Evolutionary conservation across 108 stramenopile species (phyloP).

Genomic region (Cyclotella kingstonii): DNA sequence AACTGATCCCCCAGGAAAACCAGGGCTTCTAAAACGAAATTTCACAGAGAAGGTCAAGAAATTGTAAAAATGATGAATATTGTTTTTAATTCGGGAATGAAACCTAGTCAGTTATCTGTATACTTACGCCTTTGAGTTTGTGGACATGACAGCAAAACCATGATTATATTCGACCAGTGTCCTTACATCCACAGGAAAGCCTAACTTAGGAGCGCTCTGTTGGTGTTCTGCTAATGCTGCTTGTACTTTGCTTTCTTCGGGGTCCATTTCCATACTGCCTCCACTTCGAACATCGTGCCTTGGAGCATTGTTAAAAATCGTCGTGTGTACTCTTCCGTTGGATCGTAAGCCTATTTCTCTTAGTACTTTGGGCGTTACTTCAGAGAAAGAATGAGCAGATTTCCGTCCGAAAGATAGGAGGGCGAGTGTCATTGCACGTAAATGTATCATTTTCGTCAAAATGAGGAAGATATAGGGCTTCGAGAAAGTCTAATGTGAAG

Average conservation of each 20-base stretch:
- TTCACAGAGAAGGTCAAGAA: slow-evolving; percentile 9
- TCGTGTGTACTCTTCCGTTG: no score
- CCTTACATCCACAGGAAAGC: slow-evolving; percentile 64
- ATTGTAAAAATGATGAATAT: not conserved
- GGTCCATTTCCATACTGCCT: slow-evolving; percentile 42
- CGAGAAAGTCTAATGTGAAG: no score
- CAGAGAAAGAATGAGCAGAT: no score
- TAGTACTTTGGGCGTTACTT: no score
- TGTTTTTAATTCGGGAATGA: not conserved
- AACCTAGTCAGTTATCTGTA: not conserved
- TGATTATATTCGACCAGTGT: slow-evolving; percentile 84
- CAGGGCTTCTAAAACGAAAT: slow-evolving; percentile 47
- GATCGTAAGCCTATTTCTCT: no score
- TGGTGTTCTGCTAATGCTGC: slow-evolving; percentile 59
- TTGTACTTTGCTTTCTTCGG: slow-evolving; percentile 51
- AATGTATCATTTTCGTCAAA: no score
- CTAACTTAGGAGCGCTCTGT: slow-evolving; percentile 67
- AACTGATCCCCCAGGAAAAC: slow-evolving; percentile 90
- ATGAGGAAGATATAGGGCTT: no score
- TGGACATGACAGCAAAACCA: slow-evolving; percentile 87
- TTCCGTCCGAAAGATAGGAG: no score
- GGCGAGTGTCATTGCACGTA: no score
- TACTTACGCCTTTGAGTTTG: slow-evolving; percentile 73
- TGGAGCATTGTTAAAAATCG: slow-evolving; percentile 2
- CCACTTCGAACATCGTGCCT: slow-evolving; percentile 44